phyloP scores from a whole-genome alignment of 2,329 filamentous ascomycete species.

The Meredithiella fracta region DNA sequence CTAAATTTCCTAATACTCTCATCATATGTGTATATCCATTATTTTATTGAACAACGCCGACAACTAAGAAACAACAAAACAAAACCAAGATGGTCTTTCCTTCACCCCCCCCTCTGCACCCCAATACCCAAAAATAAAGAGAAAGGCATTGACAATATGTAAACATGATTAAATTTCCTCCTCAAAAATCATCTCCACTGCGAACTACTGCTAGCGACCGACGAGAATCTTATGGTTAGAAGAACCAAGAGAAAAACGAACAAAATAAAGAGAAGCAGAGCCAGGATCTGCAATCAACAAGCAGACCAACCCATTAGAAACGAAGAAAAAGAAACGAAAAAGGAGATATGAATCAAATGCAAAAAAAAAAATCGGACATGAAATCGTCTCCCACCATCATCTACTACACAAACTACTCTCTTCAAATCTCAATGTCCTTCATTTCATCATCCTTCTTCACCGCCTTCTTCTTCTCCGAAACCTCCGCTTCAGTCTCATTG shows the following conservation, averaged over 20 bases:
- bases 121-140: not conserved
- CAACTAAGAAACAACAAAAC: not conserved
- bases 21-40: constrained; percentile 6
- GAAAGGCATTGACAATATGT: constrained; percentile 6
- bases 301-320: too few species aligned
- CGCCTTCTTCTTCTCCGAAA: constrained; percentile 27
- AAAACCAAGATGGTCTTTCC: too few species aligned
- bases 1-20: not conserved
- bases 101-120: too few species aligned
- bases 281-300: too few species aligned
- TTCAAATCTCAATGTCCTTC: constrained; percentile 47
- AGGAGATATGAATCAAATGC: constrained; percentile 4
- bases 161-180: constrained; percentile 6
- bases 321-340: not conserved
- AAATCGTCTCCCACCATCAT: constrained; percentile 2
- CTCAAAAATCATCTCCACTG: not conserved
- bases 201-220: not conserved
- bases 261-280: not conserved
- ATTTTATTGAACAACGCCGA: constrained; percentile 3
- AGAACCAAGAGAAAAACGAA: too few species aligned
- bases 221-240: not conserved
- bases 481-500: constrained; percentile 22
- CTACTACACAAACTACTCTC: not conserved
- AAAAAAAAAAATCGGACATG: not conserved
- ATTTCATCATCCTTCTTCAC: constrained; percentile 30